phyloP scores from a whole-genome alignment of 768 basidiomycete species.

The Pisolithus orientalis region DNA sequence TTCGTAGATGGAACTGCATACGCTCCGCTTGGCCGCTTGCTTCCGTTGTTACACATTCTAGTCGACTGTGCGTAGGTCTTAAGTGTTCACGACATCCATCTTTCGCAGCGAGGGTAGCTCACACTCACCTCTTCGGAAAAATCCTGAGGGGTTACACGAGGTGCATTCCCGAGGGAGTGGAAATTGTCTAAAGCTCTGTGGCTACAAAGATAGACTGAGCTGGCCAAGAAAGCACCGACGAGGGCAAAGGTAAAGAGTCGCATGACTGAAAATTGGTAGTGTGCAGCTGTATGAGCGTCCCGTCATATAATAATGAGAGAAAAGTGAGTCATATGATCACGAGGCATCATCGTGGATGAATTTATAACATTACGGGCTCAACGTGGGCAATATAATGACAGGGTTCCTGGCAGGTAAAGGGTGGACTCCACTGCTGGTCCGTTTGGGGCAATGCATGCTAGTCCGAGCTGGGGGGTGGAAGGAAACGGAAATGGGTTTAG shows the following conservation, averaged over 20 bases:
- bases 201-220: neutral
- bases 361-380: no score
- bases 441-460: no score
- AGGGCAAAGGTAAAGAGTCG: neutral
- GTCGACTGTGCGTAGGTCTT: neutral
- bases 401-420: no score
- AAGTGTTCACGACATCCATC: neutral
- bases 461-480: no score
- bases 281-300: neutral
- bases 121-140: neutral
- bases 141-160: neutral
- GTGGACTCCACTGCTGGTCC: no score
- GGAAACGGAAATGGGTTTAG: no score
- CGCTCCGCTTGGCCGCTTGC: neutral
- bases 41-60: neutral
- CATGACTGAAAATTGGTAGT: neutral
- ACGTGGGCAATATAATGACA: no score
- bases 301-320: no score
- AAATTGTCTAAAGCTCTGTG: neutral
- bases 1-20: neutral
- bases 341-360: no score
- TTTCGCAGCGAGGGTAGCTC: no score
- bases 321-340: no score
- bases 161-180: neutral
- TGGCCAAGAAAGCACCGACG: neutral